These are phyloP conservation scores for Chaetomium sp. DNA, from an alignment of 2,329 filamentous ascomycete genomes.

Conservation along the genomic window DNA sequence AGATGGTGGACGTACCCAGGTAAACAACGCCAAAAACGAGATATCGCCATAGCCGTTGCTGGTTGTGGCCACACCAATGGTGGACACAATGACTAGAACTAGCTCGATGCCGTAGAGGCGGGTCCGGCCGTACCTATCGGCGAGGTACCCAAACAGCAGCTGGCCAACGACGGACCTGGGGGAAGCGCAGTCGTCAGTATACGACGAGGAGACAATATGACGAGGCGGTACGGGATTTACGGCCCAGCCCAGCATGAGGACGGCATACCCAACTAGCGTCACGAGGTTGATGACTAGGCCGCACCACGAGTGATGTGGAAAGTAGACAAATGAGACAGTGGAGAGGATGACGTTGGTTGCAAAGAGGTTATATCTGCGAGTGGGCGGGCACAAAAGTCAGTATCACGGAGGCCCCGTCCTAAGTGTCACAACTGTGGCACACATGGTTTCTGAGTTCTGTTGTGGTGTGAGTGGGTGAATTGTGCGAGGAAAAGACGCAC, in stretches of 20 bases:
- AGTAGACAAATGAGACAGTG: conserved; percentile 47
- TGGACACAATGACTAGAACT: conserved; percentile 49
- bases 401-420: no score
- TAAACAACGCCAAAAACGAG: conserved; percentile 44
- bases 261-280: conserved; percentile 39
- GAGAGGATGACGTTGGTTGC: conserved; percentile 50
- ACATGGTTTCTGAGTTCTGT: no score
- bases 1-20: conserved; percentile 32
- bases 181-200: not conserved
- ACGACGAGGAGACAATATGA: not conserved
- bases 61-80: conserved; percentile 49
- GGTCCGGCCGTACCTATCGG: conserved; percentile 49
- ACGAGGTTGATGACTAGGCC: conserved; percentile 46
- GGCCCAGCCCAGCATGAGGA: not conserved
- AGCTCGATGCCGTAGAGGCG: conserved; percentile 51
- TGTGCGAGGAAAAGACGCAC: conserved; percentile 29
- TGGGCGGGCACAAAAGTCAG: no score
- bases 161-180: conserved; percentile 43
- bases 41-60: conserved; percentile 44
- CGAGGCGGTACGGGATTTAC: not conserved
- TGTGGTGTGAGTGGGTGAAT: not conserved
- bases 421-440: no score
- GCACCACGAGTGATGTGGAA: conserved; percentile 40
- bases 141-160: conserved; percentile 46
- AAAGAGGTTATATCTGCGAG: conserved; percentile 45